Evolutionary conservation across 352 stramenopile species (phyloP), one percentile per base, ranked within the genome.

Genomic region (Phytophthora sp.): DNA sequence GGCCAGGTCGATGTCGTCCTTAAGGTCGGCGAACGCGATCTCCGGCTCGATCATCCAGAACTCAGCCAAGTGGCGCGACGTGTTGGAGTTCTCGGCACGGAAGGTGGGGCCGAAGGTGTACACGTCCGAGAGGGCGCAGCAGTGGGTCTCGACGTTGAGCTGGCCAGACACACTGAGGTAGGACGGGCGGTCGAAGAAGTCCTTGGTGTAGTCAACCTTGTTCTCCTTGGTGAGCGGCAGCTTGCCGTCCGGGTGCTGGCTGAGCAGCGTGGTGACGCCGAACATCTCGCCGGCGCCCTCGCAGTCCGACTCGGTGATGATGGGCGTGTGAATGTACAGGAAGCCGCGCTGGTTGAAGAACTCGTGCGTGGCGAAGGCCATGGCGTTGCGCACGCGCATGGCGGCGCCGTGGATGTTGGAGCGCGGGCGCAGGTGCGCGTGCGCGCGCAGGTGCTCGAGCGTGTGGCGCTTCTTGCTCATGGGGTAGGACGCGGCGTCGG

Each of bases 21-120:
- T 76, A 11, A 99, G 66, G 62, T 96, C 88, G 12, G 84, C 84
- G 42, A 94, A 94, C 15, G 84, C 84, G 34, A 98, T 97, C 66
- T 97, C 89, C 1, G 95, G 95, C 79, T 99, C 98, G 28, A 99
- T 94, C 97, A 99, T 99, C 85, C 96, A 98, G 77, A 99, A 99
- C 76, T 99, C 96, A 8, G 96, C 95, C 50, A 99, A 76, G 76
- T 99, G 98, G 51, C 97, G 85, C 44, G 94, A 91, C 42, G 98
- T 99, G 82, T 99, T 97, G 32, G 83, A 98, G 82, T 99, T 99
- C 85, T 99, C 98, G 10, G 98, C 98, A 30, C 98, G 93, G 76
- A 99, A 99, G 39, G 98, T 99, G 18, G 98, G 98, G 15, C 98
- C 98, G 72, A 99, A 99, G 27, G 97, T 99, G 77, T 99, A 99